Evolutionary conservation across 805 yeast species (phyloP).

Genomic region (Ogataea saltuana): DNA sequence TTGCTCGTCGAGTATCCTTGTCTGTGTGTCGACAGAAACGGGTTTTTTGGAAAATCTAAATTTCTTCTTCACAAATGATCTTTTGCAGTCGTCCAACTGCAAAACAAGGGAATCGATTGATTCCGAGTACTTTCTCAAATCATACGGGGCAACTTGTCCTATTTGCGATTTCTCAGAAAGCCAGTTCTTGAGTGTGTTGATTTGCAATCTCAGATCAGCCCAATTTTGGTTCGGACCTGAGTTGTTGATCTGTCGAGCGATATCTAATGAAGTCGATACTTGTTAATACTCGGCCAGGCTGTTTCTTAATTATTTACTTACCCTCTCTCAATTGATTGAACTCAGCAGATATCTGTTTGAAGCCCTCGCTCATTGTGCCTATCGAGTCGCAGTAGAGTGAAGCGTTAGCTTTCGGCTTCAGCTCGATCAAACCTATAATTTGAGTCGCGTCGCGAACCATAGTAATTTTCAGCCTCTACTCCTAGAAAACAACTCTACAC

Average conservation of each 20-base stretch:
- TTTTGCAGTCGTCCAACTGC: slow-evolving; percentile 23
- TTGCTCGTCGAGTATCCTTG: too few relatives aligned
- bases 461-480: too few relatives aligned
- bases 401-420: too few relatives aligned
- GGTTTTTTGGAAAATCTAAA: slow-evolving; percentile 28
- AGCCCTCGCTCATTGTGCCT: slow-evolving; percentile 1
- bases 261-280: neutral
- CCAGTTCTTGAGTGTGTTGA: slow-evolving; percentile 23
- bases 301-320: neutral
- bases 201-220: slow-evolving; percentile 11
- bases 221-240: slow-evolving; percentile 5
- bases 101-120: slow-evolving; percentile 22
- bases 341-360: slow-evolving; percentile 6
- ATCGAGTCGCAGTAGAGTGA: too few relatives aligned
- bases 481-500: slow-evolving; percentile 3
- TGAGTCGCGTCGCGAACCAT: too few relatives aligned
- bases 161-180: slow-evolving; percentile 13
- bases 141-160: slow-evolving; percentile 27
- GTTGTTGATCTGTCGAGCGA: slow-evolving; percentile 3
- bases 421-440: too few relatives aligned
- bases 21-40: too few relatives aligned
- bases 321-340: slow-evolving; percentile 3
- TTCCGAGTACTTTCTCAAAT: slow-evolving; percentile 24
- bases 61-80: slow-evolving; percentile 15
- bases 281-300: neutral